Percentiles rank a stretch among this genome's conserved stretches.
phyloP scores from a whole-genome alignment of 169 alveolate genomes.

The Plasmodium cynomolgi region DNA sequence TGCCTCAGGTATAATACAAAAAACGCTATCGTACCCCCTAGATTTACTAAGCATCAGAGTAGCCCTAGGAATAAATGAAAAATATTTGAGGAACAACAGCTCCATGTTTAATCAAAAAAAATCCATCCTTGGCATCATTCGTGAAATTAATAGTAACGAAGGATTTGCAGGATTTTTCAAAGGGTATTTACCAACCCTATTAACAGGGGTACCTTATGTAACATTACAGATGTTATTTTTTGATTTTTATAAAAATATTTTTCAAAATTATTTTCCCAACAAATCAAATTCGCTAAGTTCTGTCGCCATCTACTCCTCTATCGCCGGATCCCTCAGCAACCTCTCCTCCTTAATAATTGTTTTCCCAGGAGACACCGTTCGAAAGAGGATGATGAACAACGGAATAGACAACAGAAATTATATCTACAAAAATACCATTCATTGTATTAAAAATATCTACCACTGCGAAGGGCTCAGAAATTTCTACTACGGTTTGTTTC shows the following conservation, averaged over 20 bases:
- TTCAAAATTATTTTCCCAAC: constrained; percentile 32
- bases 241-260: constrained; percentile 81
- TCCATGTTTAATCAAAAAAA: constrained; percentile 10
- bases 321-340: constrained; percentile 78
- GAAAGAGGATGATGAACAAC: constrained; percentile 91
- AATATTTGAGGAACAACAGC: constrained; percentile 76
- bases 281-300: constrained; percentile 20
- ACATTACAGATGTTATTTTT: constrained; percentile 89
- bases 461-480: constrained; percentile 78
- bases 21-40: constrained; percentile 87
- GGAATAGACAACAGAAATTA: constrained; percentile 86
- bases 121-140: constrained; percentile 45
- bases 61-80: constrained; percentile 89
- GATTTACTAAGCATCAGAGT: constrained; percentile 89
- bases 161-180: constrained; percentile 89
- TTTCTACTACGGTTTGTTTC: constrained; percentile 88
- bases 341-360: constrained; percentile 77
- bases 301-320: constrained; percentile 39
- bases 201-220: constrained; percentile 91
- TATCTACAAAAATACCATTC: constrained; percentile 82
- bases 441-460: constrained; percentile 82
- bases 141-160: constrained; percentile 83
- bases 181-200: constrained; percentile 85
- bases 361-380: constrained; percentile 88
- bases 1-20: constrained; percentile 88